Evolutionary conservation across 1,139 yeast genomes (phyloP), one percentile per base, ranked within the genome.

Genomic region (Suhomyces terraborum): DNA sequence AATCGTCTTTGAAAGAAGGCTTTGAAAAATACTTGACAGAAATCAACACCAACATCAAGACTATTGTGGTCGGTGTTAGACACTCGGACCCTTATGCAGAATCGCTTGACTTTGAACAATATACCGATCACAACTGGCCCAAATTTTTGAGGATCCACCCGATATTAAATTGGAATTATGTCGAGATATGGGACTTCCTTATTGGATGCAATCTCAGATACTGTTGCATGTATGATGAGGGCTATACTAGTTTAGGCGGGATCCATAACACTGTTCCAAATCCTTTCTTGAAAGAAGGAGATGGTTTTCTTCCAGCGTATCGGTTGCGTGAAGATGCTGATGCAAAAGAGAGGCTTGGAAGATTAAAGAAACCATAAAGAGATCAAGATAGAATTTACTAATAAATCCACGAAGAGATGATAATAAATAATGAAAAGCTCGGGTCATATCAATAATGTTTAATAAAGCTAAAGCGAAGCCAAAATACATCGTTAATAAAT

Each of bases 81-180:
- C 75, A 84, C 45, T 76, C 85, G 4, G 96, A 88, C 56, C 96
- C 96, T 0, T 84, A 75, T 56, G 89, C 94, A 0, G 62, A 64
- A 1, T 50, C 64, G 10, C 67, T 88, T 27, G 49, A 67, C 12
- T 72, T 72, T 41, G 75, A 83, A 45, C 89, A 86, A 53, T 59
- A 55, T 29, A 88, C 96, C 0, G 96, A 88, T 56, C 84, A 80
- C 47, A 80, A 88, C 39, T 88, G 96, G 96, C 96, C 96, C n/a
- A 66, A 69, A 27, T 88, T 88, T 57, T 62, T 82, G 49, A 66
- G 96, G 34, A 71, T 88, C 8, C 93, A 88, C 54, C 96, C 96
- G 0, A 83, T 88, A 9, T 69, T 88, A 36, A 84, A 85, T 40
- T 88, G 96, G 96, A 75, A 75, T 32, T 87, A 85, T 52, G 75